phyloP scores from a whole-genome alignment of 345 rosid species.

The Excoecaria agallocha region DNA sequence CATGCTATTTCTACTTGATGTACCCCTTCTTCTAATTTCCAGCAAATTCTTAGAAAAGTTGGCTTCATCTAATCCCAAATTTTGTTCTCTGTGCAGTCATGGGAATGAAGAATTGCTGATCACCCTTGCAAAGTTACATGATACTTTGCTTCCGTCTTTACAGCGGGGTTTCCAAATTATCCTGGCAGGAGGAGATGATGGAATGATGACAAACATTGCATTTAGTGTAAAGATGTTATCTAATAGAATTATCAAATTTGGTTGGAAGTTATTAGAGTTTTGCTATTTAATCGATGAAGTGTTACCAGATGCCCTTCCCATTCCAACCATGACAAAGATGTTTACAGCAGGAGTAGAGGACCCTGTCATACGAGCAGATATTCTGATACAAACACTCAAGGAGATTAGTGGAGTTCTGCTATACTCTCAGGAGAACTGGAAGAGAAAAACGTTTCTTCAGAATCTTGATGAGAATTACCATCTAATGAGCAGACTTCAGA shows the following conservation, averaged over 20 bases:
- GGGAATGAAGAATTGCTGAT: slow-evolving; percentile 77
- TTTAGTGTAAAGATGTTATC: slow-evolving; percentile 73
- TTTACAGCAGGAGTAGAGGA: slow-evolving; percentile 88
- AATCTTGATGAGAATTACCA: slow-evolving; percentile 57
- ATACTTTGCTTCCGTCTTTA: slow-evolving; percentile 78
- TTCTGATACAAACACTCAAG: slow-evolving; percentile 71
- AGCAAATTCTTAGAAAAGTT: neutral
- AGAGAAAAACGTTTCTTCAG: slow-evolving; percentile 49
- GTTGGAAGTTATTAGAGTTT: slow-evolving; percentile 72
- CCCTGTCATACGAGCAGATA: slow-evolving; percentile 81
- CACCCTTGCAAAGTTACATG: slow-evolving; percentile 69
- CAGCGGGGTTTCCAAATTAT: slow-evolving; percentile 54
- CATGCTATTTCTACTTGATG: neutral
- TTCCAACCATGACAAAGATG: slow-evolving; percentile 63
- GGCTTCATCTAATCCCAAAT: slow-evolving; percentile 20
- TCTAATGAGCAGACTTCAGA: slow-evolving; percentile 53
- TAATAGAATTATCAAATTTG: slow-evolving; percentile 56
- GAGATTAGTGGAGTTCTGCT: slow-evolving; percentile 65
- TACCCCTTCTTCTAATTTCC: neutral
- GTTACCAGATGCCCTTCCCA: slow-evolving; percentile 37
- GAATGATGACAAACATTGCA: slow-evolving; percentile 41
- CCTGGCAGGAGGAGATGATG: slow-evolving; percentile 44
- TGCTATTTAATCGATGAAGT: slow-evolving; percentile 67
- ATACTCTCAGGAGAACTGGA: slow-evolving; percentile 47
- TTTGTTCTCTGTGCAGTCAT: slow-evolving; percentile 47